Conservation (phyloP, 78 protist genomes). For the Dictyostelium citrinum region DNA sequence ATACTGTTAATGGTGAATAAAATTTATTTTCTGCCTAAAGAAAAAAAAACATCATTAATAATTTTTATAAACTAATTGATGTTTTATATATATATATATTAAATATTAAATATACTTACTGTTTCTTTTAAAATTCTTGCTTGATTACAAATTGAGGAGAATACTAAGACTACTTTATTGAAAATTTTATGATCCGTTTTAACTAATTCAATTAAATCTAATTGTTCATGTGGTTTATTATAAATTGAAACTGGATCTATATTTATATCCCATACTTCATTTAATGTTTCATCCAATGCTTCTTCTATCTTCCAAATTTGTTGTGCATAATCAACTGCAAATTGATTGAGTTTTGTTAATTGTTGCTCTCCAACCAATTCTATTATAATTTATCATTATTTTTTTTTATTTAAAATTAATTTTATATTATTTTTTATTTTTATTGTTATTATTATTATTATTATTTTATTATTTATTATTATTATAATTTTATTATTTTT, state of each 20-base stretch:
- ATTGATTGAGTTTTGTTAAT: conserved; percentile 60
- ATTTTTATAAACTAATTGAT: too few species aligned
- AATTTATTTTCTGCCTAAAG: conserved; percentile 8
- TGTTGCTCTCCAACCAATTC: conserved; percentile 77
- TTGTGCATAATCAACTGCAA: conserved; percentile 76
- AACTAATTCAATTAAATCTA: conserved; percentile 72
- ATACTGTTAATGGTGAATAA: conserved; percentile 45
- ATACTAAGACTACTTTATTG: conserved; percentile 75
- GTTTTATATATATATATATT: too few species aligned
- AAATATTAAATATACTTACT: neutral
- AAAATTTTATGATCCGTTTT: conserved; percentile 72
- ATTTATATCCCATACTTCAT: conserved; percentile 49
- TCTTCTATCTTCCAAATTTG: conserved; percentile 79
- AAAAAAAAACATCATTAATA: neutral
- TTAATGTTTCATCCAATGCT: conserved; percentile 66
- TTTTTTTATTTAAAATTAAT: too few species aligned
- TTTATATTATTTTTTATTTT: too few species aligned
- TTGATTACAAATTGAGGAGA: conserved; percentile 54
- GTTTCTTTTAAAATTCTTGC: conserved; percentile 60
- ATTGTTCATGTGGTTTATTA: conserved; percentile 79
- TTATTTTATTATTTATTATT: too few species aligned
- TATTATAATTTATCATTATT: neutral
- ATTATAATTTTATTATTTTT: too few species aligned
- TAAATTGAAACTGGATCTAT: conserved; percentile 70
- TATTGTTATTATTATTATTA: neutral